Base-by-base conservation (phyloP, 805 yeast genomes). In the Spathaspora girioi region DNA sequence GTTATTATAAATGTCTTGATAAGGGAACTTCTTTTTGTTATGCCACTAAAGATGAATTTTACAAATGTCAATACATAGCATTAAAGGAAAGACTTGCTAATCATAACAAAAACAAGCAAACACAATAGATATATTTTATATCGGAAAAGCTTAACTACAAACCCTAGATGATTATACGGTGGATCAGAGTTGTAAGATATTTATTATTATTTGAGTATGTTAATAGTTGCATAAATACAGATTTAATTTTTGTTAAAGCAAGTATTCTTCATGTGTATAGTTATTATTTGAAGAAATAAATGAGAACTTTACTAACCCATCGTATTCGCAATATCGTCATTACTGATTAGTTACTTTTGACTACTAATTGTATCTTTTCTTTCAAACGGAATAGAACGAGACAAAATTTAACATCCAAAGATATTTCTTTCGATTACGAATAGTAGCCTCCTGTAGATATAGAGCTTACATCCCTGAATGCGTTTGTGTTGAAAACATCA, bases 21-120 rank as follows among this genome's bases (percentile, higher is more conserved):
- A 74, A 73, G 59, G 78, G 78, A 1, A 69, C 71, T 14, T 67
- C 75, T 2, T 74, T 66, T 58, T 74, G 78, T 54, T 56, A 60
- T 41, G 60, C 59, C 38, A 62, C 76, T 46, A 74, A 74, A 61
- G 78, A 73, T 49, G 70, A 67, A 55, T 73, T 72, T 54, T 74
- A 72, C 65, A 71, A 74, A 59, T 74, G 78, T 55, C 77, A 71
- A 56, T 74, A 74, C 58, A 57, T 65, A 43, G 66, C 72, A 20
- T 73, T 74, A 61, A 72, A 73, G 59, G 67, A 71, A 49, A 70
- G 78, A 63, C 73, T 74, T 47, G 67, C 62, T n/a, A 56, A 51
- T 46, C 62, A 61, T 46, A 32, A 45, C 41, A 52, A 50, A 41
- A 50, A 48, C 46, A 45, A 47, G 15, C 57, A 53, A 43, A 14